These are phyloP conservation scores for Hericium coralloides DNA, from an alignment of 768 basidiomycete genomes.

Conservation along the genomic window DNA sequence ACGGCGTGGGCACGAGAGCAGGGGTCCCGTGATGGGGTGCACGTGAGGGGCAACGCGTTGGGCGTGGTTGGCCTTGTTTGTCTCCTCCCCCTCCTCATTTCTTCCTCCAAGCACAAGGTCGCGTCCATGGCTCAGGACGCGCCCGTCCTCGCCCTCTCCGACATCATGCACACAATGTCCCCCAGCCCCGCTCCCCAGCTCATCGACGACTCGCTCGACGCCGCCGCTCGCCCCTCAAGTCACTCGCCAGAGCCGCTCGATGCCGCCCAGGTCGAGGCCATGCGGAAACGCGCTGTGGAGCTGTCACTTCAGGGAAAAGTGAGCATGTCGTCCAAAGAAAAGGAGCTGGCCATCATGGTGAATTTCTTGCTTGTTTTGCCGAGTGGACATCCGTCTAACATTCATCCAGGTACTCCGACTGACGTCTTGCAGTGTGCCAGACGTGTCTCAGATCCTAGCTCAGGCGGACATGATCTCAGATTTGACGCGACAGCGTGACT, in stretches of 20 bases:
- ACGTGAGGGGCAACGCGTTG: conserved; percentile 21
- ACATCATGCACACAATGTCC: conserved; percentile 46
- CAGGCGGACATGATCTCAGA: conserved; percentile 58
- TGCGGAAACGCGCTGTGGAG: conserved; percentile 38
- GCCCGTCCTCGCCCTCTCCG: conserved; percentile 40
- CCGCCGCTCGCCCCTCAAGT: conserved; percentile 14
- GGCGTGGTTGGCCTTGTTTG: conserved; percentile 23
- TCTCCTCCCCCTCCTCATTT: conserved; percentile 12
- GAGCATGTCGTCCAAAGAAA: conserved; percentile 30
- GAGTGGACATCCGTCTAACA: not conserved
- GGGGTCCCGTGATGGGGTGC: conserved; percentile 23
- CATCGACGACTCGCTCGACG: conserved; percentile 16
- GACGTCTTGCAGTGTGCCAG: conserved; percentile 29
- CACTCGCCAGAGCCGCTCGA: conserved; percentile 31
- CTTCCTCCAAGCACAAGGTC: not conserved
- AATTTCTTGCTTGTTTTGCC: conserved; percentile 12
- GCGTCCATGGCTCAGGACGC: conserved; percentile 25
- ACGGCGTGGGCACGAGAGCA: not conserved
- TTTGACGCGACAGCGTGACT: conserved; percentile 50
- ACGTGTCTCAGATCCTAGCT: conserved; percentile 36
- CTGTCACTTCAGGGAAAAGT: conserved; percentile 26
- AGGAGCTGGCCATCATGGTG: conserved; percentile 51
- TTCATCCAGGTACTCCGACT: conserved; percentile 37
- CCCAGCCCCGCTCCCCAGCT: conserved; percentile 34
- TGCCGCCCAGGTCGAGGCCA: conserved; percentile 36